Percentiles rank a stretch among this genome's conserved stretches.
These are phyloP conservation scores for Globisporangium paddicum DNA, from an alignment of 352 stramenopile genomes.

Conservation along the genomic window DNA sequence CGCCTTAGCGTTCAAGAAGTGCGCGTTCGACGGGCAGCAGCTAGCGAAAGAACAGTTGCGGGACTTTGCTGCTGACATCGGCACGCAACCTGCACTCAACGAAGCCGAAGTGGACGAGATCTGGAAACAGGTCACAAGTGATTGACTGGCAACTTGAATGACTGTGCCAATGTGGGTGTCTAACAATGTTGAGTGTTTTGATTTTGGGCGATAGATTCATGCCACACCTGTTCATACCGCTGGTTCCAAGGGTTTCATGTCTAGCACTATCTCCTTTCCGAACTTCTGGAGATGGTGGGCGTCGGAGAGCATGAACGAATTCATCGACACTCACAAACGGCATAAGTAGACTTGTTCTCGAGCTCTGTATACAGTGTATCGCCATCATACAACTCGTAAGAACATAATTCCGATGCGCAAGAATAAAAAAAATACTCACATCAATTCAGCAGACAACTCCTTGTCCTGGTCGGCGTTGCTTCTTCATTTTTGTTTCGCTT, in stretches of 20 bases:
- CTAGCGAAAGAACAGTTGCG: conserved; percentile 30
- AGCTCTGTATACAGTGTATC: neutral
- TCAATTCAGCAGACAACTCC: neutral
- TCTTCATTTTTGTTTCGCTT: conserved; percentile 4
- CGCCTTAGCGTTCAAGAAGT: conserved; percentile 27
- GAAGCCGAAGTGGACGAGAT: conserved; percentile 47
- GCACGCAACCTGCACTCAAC: conserved; percentile 21
- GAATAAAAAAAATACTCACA: neutral
- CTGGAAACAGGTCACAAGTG: conserved; percentile 35
- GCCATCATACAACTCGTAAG: neutral
- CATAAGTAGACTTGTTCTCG: neutral
- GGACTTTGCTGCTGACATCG: conserved; percentile 27
- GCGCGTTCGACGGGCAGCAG: conserved; percentile 7
- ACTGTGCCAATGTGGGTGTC: neutral
- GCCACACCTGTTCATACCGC: neutral
- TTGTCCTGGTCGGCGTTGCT: conserved; percentile 1
- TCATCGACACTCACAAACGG: conserved; percentile 7
- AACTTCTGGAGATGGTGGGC: conserved; percentile 59
- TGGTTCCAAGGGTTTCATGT: neutral
- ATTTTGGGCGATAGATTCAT: conserved; percentile 2
- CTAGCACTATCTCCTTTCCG: conserved; percentile 24
- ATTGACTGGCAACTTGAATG: too few species aligned
- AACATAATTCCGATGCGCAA: neutral
- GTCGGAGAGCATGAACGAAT: conserved; percentile 30
- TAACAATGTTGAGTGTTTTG: neutral